phyloP scores from a whole-genome alignment of 2,329 filamentous ascomycete genomes.

The Colletotrichum incanum region DNA sequence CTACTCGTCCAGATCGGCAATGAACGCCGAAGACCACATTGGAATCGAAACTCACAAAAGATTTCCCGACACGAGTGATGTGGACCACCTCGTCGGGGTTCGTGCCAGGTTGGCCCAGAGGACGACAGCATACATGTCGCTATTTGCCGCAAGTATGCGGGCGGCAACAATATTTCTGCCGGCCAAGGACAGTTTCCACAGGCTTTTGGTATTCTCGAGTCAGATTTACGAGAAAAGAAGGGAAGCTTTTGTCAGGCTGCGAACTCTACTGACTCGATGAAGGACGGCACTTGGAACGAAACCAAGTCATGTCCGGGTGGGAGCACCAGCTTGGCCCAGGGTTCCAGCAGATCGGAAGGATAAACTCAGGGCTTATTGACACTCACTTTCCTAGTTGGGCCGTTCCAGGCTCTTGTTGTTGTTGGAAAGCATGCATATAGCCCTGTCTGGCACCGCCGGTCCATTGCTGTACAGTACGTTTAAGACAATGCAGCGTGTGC shows the following conservation, averaged over 20 bases:
- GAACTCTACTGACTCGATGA: constrained; percentile 12
- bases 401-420: background rate
- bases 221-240: background rate
- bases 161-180: background rate
- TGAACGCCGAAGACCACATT: background rate
- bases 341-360: background rate
- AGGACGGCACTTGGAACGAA: background rate
- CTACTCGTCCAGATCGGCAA: background rate
- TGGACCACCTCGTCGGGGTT: background rate
- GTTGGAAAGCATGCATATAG: background rate
- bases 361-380: background rate
- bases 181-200: background rate
- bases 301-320: constrained; percentile 13
- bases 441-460: background rate
- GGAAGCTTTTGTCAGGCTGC: background rate
- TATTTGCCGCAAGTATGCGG: background rate
- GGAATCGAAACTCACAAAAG: background rate
- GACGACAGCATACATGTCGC: background rate
- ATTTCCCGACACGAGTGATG: background rate
- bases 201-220: background rate
- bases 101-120: background rate
- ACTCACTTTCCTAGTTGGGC: background rate
- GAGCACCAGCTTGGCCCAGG: constrained; percentile 8
- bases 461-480: background rate
- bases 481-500: background rate